Evolutionary conservation across 176 grass and related monocot species (phyloP), one percentile per base, ranked within the genome.

Genomic region (Pontederia paniculata): DNA sequence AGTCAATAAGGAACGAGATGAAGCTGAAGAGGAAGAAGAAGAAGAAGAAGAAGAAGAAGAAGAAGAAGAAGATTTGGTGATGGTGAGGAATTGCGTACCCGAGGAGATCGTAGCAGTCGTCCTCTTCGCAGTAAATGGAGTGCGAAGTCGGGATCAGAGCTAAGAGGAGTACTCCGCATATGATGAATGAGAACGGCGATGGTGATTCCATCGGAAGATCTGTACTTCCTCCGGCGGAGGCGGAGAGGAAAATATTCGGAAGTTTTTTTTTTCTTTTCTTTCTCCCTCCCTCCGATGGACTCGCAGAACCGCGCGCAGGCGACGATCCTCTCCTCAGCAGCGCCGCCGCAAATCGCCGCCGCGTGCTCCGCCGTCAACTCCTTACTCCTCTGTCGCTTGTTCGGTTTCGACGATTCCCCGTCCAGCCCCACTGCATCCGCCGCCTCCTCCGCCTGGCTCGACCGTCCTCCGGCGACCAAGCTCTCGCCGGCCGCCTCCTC

Each of bases 91-190:
- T 37, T 5, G 28, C 1, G 42, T 78, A 96, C 86, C 91, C 91
- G 19, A 96, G 91, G 43, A 96, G 82, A 76, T 96, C 80, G 79
- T 96, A 96, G 76, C 91, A 96, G 69, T 96, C 91, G 57, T 89
- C 82, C 60, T 86, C 82, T 22, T 96, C 91, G 77, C 91, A 96
- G 77, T 96, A 96, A 61, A 96, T 96, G 68, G 82, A 88, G 15
- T 55, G 13, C 44, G 70, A 60, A 12, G 45, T 57, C 12, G 78
- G 60, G 14, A 82, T 15, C 0, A 74, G 70, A 43, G 77, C n/a
- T 47, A 71, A 10, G 41, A 67, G 9, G 19, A 77, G 8, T 52
- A 70, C 20, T 2, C 57, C 16, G 9, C 66, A 14, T 15, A 50
- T 16, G 23, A 71, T n/a, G 14, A 19, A 13, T 19, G 18, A 50